Evolutionary conservation across 2,329 filamentous ascomycete species (phyloP), one percentile per base, ranked within the genome.

Genomic region (Aspergillus tamarii): DNA sequence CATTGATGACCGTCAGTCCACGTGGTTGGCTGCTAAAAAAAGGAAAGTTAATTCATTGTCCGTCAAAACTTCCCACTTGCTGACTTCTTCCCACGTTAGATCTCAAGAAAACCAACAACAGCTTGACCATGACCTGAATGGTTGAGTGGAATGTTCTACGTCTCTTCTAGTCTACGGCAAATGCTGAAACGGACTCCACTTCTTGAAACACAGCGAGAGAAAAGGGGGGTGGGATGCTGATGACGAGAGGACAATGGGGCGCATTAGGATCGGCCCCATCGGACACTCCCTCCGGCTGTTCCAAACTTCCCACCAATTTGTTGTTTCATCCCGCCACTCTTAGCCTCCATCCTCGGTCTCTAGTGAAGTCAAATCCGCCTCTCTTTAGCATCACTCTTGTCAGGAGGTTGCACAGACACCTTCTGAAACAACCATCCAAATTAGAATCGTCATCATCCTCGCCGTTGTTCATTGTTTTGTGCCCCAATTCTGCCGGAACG

Each of bases 291-390:
- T 55, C 50, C 62, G 32, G 23, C 46, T 41, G 34, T 45, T 50
- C 41, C 59, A 26, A 21, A 14, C 43, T 56, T 57, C 30, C 54
- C 30, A 30, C 26, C 52, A 30, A 28, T 61, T 41, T 58, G 41
- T 54, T 63, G 66, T 66, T 67, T 69, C 62, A 65, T 58, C 61
- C 66, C 64, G 67, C 67, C 65, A 62, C 62, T 53, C 58, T 59
- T 50, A 46, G 48, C 53, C 43, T 55, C 60, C 28, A 12, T 28
- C 46, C 60, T 61, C 48, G 34, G 56, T 32, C 41, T 56, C 59
- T 26, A 57, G 32, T 39, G 3, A 59, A 65, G 57, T 59, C 62
- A 39, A 39, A 56, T 61, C 58, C 30, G 45, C 36, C 28, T n/a
- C 60, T 65, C 43, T 26, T 56, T 45, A 45, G 53, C 61, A 43